Base-by-base conservation (phyloP, 352 stramenopile genomes). In the Phytophthora megakarya region DNA sequence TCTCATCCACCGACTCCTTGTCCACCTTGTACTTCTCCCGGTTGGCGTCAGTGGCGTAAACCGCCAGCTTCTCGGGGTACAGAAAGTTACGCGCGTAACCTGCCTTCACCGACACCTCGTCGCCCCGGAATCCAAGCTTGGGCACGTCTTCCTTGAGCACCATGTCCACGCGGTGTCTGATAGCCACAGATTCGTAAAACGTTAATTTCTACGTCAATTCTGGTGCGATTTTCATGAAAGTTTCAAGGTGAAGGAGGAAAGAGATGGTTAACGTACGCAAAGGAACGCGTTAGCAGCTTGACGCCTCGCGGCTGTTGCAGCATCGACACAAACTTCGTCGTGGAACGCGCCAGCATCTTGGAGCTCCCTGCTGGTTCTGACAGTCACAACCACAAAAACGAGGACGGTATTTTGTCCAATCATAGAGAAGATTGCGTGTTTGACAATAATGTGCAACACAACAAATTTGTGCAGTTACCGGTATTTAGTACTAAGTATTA, bases 21-120 rank as follows among this genome's bases (percentile, higher is more conserved):
- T 91, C 74, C 53, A 90, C 77, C 47, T 89, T 90, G 78, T 75
- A 93, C 73, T 88, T 89, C 49, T 90, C 69, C 69, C 90, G 90
- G 76, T 98, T 98, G 12, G 73, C 69, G 1, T 88, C 76, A 26
- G 92, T 98, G 13, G 95, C 95, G 72, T 98, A 98, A 39, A 98
- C 81, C 1, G 93, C 94, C 53, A 96, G 78, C 73, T 98, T 98
- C 62, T 98, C 74, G 6, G 95, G 95, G 65, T 98, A 94, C 43
- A 98, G 69, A 54, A 84, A 97, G 77, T 98, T 98, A 48, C 95
- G 90, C 32, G 94, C 94, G 73, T 96, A 98, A 37, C 95, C 95
- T 7, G 95, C 91, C 64, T 97, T 96, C 44, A 98, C 94, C 25
- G 75, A 86, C 43, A 98, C 80, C 40, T 98, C 87, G 47, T 98